Evolutionary conservation across 345 rosid species (phyloP).

Genomic region (Hibiscus trionum): DNA sequence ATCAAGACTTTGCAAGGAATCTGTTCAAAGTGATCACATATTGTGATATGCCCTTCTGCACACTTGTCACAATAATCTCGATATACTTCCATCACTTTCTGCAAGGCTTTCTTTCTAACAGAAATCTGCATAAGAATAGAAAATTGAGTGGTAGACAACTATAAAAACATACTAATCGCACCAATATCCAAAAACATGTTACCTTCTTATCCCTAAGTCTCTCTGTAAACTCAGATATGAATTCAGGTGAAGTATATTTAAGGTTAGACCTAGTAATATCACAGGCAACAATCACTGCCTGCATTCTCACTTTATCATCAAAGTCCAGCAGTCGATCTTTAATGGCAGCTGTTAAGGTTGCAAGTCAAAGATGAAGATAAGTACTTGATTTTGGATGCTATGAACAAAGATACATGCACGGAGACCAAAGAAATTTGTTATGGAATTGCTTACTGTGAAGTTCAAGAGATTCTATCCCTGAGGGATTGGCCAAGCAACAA

Average conservation of each 20-base stretch:
- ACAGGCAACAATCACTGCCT: constrained; percentile 68
- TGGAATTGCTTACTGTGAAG: constrained; percentile 48
- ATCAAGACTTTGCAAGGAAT: constrained; percentile 75
- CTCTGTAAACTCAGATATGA: constrained; percentile 60
- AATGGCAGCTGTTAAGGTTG: constrained; percentile 52
- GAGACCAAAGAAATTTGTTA: background rate
- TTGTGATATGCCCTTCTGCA: constrained; percentile 50
- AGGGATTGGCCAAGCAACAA: constrained; percentile 56
- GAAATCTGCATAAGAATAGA: constrained; percentile 42
- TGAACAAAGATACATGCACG: constrained; percentile 17
- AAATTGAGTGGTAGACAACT: constrained; percentile 11
- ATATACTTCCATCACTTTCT: constrained; percentile 73
- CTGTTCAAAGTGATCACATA: constrained; percentile 57
- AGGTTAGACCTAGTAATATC: constrained; percentile 60
- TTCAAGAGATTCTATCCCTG: constrained; percentile 46
- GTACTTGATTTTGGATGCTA: constrained; percentile 9
- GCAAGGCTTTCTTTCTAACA: constrained; percentile 79
- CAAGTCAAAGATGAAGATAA: constrained; percentile 13
- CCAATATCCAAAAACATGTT: constrained; percentile 6
- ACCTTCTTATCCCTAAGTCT: constrained; percentile 98
- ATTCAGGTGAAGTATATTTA: constrained; percentile 38
- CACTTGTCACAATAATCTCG: constrained; percentile 72
- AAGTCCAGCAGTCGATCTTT: constrained; percentile 77
- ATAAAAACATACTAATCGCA: background rate
- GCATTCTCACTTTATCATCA: constrained; percentile 75